phyloP scores from a whole-genome alignment of 1,139 yeast genomes.

The Yamadazyma diospyri region DNA sequence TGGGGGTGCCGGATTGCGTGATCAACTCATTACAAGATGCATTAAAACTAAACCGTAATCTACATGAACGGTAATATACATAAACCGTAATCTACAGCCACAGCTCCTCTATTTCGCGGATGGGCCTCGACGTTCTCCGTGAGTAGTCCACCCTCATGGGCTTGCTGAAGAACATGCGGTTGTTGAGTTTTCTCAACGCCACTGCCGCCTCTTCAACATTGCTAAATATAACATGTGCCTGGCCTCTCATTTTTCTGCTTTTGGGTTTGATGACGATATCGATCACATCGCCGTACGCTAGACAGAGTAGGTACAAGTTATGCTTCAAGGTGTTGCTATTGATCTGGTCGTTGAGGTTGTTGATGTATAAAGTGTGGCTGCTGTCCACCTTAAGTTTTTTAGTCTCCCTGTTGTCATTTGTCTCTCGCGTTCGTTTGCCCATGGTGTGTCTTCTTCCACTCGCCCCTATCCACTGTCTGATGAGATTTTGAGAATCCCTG shows the following conservation, averaged over 20 bases:
- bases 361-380: constrained; percentile 56
- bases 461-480: constrained; percentile 1
- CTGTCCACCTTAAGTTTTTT: constrained; percentile 9
- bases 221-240: constrained; percentile 66
- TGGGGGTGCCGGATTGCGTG: constrained; percentile 89
- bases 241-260: constrained; percentile 57
- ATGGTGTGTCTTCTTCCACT: not conserved
- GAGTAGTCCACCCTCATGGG: constrained; percentile 23
- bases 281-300: constrained; percentile 66
- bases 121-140: not conserved
- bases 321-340: constrained; percentile 44
- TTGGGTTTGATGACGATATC: constrained; percentile 46
- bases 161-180: constrained; percentile 54
- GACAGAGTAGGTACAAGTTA: constrained; percentile 57
- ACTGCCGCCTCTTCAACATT: constrained; percentile 46
- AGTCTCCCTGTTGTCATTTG: not conserved
- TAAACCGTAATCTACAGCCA: too few species aligned
- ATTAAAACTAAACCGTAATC: constrained; percentile 10
- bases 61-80: too few species aligned
- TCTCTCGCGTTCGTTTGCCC: not conserved
- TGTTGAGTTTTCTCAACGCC: constrained; percentile 52
- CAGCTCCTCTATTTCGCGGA: too few species aligned
- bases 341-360: constrained; percentile 65
- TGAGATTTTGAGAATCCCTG: not conserved
- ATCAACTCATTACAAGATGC: constrained; percentile 62